Percentiles rank a stretch among this genome's conserved stretches.
These are phyloP conservation scores for Dryadomyces quercivorus DNA, from an alignment of 2,329 filamentous ascomycete genomes.

Conservation along the genomic window DNA sequence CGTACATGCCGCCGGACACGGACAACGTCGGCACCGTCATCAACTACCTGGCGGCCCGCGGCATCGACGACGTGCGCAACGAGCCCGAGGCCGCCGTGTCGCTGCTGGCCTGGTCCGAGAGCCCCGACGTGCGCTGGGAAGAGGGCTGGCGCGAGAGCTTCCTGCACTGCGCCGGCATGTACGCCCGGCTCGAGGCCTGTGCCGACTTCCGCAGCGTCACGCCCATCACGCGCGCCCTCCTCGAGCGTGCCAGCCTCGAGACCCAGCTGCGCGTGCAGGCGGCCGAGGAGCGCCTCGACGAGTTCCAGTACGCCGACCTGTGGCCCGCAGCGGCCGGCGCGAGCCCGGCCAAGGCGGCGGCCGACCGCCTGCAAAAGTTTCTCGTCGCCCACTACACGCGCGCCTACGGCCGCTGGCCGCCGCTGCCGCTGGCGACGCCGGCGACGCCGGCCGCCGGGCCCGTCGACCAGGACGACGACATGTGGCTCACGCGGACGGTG, in stretches of 20 bases:
- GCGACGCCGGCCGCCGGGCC: conserved; percentile 6
- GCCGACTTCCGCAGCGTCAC: conserved; percentile 47
- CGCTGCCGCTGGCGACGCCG: conserved; percentile 9
- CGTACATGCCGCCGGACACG: conserved; percentile 41
- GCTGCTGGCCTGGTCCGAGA: conserved; percentile 54
- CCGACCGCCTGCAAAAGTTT: conserved; percentile 49
- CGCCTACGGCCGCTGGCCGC: conserved; percentile 50
- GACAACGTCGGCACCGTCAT: conserved; percentile 49
- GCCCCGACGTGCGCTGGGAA: conserved; percentile 47
- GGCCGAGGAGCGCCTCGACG: conserved; percentile 46
- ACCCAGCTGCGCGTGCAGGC: conserved; percentile 49
- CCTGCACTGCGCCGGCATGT: conserved; percentile 55
- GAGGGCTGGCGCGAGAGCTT: conserved; percentile 58
- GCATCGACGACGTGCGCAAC: conserved; percentile 52
- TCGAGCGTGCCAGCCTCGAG: conserved; percentile 49
- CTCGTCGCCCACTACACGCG: conserved; percentile 44
- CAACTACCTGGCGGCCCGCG: conserved; percentile 45
- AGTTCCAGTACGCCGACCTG: conserved; percentile 49
- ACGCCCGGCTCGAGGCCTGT: conserved; percentile 34
- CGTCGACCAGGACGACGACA: conserved; percentile 26
- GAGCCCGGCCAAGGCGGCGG: conserved; percentile 36
- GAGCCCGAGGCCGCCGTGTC: conserved; percentile 47
- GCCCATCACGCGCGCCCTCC: conserved; percentile 47
- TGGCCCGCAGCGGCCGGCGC: conserved; percentile 32
- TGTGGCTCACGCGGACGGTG: conserved; percentile 50